Conservation (phyloP, 192 early-diverging fungal species). For the Coemansia sp. region DNA sequence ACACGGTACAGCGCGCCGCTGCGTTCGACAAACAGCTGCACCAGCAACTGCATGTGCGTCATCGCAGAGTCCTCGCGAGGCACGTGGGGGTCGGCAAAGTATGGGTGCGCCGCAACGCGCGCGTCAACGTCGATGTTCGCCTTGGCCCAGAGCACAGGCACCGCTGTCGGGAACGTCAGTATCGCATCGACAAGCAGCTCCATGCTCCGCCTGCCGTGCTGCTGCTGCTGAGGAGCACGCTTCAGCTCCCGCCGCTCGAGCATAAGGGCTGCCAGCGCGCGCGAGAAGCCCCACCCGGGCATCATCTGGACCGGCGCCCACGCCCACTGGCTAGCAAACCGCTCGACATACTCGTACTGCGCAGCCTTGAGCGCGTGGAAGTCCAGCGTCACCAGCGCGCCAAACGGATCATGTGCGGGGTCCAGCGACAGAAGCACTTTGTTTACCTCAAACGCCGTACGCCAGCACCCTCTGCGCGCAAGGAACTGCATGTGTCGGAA, state of each 20-base stretch:
- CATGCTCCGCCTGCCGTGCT: conserved; percentile 16
- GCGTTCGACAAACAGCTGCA: conserved; percentile 76
- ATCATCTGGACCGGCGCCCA: conserved; percentile 42
- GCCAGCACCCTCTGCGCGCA: conserved; percentile 89
- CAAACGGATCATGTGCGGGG: conserved; percentile 75
- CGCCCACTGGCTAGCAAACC: conserved; percentile 51
- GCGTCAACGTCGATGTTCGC: conserved; percentile 62
- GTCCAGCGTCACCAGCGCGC: conserved; percentile 78
- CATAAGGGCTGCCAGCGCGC: conserved; percentile 79
- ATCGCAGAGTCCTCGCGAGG: conserved; percentile 31
- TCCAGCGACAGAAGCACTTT: conserved; percentile 78
- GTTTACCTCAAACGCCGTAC: conserved; percentile 88
- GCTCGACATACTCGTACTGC: conserved; percentile 67
- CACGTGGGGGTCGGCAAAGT: conserved; percentile 56
- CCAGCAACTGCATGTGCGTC: conserved; percentile 64
- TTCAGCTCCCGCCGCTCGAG: conserved; percentile 51
- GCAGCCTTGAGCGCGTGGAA: conserved; percentile 81
- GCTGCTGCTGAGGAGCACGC: background rate
- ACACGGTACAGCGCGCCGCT: conserved; percentile 81
- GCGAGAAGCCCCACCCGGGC: conserved; percentile 78
- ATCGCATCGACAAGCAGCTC: conserved; percentile 72
- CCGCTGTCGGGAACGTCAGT: conserved; percentile 67
- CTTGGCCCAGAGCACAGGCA: conserved; percentile 67
- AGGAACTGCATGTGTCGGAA: conserved; percentile 85
- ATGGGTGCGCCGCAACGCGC: conserved; percentile 55